Evolutionary conservation across 208 protist genomes (phyloP), one percentile per base, ranked within the genome.

Genomic region (Tritrichomonas musculus): DNA sequence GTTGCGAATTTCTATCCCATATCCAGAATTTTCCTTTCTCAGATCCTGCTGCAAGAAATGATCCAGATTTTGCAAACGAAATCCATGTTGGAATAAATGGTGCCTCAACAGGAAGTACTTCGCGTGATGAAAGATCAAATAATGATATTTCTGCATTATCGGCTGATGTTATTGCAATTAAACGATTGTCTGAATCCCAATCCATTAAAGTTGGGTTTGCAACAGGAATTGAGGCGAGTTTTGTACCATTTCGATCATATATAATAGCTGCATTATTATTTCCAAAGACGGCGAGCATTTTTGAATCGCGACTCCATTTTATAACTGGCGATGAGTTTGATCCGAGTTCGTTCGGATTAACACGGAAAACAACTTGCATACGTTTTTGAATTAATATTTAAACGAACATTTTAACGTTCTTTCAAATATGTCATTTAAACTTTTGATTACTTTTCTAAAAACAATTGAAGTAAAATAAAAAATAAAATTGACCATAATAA

Each of bases 1-100:
- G 77, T 57, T 30, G 11, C 22, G 47, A 57, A 88, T 88, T 88
- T 20, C 44, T 25, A 39, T 88, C 77, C 14, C 77, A 88, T n/a
- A 88, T 88, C 77, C 77, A 88, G 57, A 88, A 88, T 50, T 88
- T 88, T 13, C 77, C 77, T 88, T 88, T 88, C 5, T 88, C 77
- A 27, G 77, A 88, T 2, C 77, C 77, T 20, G 47, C 77, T 36
- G 77, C 73, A 20, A 84, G 25, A 44, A 55, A 84, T 55, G 73
- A 84, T 33, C 73, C 73, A 47, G n/a, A 47, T 44, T 44, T 49
- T 1, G 73, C 49, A n/a, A 33, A 84, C 11, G 27, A 44, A 53
- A 33, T 9, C 73, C 73, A 84, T 25, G 73, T 84, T 53, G 73
- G 73, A 1, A 33, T n/a, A 53, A 84, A 84, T 33, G 73, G 73